Percentiles rank a stretch among this genome's conserved stretches.
phyloP scores from a whole-genome alignment of 345 rosid genomes.

The Erysimum cheiranthoides region DNA sequence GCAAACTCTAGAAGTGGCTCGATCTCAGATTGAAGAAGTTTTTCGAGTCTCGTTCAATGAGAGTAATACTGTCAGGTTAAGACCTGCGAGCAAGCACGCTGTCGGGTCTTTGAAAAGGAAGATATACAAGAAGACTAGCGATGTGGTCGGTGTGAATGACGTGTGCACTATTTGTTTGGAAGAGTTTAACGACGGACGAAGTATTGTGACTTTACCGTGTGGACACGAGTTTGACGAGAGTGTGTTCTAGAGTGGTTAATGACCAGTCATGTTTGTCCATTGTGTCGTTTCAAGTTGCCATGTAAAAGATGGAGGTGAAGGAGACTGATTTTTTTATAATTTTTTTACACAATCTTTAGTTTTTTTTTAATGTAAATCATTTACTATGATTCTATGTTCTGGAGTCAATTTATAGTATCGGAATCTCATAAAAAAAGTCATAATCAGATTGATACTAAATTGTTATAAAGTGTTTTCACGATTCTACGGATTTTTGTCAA shows the following conservation, averaged over 20 bases:
- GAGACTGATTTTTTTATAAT: too few species aligned
- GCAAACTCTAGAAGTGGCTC: neutral
- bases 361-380: neutral
- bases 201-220: slow-evolving; percentile 8
- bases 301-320: neutral
- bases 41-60: neutral
- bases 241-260: neutral
- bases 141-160: neutral
- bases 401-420: neutral
- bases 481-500: neutral
- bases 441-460: neutral
- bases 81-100: slow-evolving; percentile 2
- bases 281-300: slow-evolving; percentile 5
- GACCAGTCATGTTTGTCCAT: slow-evolving; percentile 5
- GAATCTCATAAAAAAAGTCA: neutral
- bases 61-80: neutral
- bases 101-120: neutral
- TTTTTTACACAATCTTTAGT: neutral
- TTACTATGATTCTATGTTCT: neutral
- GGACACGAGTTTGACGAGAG: slow-evolving; percentile 6
- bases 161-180: slow-evolving; percentile 5
- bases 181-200: neutral
- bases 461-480: neutral
- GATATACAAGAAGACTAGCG: neutral
- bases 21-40: slow-evolving; percentile 3